Evolutionary conservation across 202 grass and related monocot genomes (phyloP).

Genomic region (Musa balbisiana): DNA sequence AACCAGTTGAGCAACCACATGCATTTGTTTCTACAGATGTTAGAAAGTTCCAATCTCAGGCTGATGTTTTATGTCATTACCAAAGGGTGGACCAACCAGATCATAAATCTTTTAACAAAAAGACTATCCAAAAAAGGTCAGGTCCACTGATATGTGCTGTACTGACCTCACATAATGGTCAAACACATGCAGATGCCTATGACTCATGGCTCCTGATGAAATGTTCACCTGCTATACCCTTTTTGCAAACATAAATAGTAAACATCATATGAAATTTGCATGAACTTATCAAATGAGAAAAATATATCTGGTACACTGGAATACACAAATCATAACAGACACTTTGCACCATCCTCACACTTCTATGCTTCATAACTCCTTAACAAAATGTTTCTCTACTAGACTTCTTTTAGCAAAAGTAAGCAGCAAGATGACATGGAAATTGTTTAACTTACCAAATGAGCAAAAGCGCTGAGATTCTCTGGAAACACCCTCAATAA

Average conservation of each 20-base stretch:
- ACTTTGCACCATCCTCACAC: not conserved
- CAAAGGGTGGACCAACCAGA: no score
- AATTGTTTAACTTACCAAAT: slow-evolving; percentile 61
- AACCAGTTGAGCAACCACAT: no score
- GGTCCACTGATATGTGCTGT: no score
- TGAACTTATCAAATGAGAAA: not conserved
- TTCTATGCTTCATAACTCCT: not conserved
- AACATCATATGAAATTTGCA: not conserved
- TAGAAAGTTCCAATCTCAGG: no score
- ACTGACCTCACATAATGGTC: not conserved
- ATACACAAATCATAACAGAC: not conserved
- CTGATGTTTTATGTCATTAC: no score
- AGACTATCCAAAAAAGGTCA: no score
- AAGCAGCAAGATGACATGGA: not conserved
- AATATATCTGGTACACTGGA: not conserved
- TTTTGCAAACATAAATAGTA: not conserved
- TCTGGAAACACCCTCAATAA: slow-evolving; percentile 62
- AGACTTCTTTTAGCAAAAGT: not conserved
- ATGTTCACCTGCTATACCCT: not conserved
- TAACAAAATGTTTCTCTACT: not conserved
- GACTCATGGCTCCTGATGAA: not conserved
- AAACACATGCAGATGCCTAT: not conserved
- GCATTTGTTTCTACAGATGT: no score
- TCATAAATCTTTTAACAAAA: no score
- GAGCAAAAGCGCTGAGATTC: slow-evolving; percentile 85